Base-by-base conservation (phyloP, 108 stramenopile species). In the Fragilariopsis cylindrus region DNA sequence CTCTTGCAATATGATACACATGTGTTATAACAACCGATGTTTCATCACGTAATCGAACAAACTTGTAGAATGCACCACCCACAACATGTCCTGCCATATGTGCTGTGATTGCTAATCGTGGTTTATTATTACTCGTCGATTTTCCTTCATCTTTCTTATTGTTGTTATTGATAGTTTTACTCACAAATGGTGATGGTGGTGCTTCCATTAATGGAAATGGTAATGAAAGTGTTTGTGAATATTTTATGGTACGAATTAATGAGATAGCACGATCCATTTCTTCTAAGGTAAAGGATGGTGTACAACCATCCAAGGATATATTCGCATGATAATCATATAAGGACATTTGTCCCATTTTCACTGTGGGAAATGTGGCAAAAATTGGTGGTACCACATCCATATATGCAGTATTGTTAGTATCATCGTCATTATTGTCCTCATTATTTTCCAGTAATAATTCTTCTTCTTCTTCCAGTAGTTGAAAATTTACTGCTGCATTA, bases 261-360 rank as follows among this genome's bases (percentile, higher is more conserved):
- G 76, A 76, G 75, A 97, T 89, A 19, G 92, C 93, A 4, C 75
- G 80, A 78, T 98, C 98, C 7, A 97, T 85, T 75, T 97, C 92
- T 70, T 92, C 92, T 50, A 98, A 80, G 4, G 92, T 81, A 63
- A 84, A 97, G 7, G 91, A 84, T 3, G 90, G 91, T 62, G 74
- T 44, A 1, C 67, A 75, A 7, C 96, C 92, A 73, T 94, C 96
- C 60, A 93, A 78, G 13, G 82, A 89, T 11, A 90, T 47, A 12
- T 84, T 80, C 5, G 92, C 90, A 73, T 96, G 96, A 53, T 92
- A 87, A 78, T 98, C 98, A 74, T 97, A 98, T 45, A 98, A 76
- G 18, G 91, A 89, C 97, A 98, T 96, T 85, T 96, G 96, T 42
- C 97, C 98, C 96, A 97, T 97, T 84, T 98, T 98, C 50, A 92